Base-by-base conservation (phyloP, 2,329 filamentous ascomycete genomes). In the Nemania sp. region DNA sequence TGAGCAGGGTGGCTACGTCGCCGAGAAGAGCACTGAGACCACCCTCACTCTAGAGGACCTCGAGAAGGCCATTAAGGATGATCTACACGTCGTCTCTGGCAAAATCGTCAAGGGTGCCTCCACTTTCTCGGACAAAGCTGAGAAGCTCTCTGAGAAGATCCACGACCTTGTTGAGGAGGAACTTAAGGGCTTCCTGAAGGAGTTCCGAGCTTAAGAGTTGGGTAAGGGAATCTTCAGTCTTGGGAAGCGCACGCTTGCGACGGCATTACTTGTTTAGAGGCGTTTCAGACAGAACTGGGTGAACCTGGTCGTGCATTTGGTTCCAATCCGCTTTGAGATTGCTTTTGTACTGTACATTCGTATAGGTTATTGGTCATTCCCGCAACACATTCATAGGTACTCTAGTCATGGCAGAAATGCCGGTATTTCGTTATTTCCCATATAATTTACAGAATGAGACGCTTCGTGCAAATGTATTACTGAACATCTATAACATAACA, bases 1-100 rank as follows among this genome's bases (percentile, higher is more conserved):
- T 72, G 83, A 89, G 75, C 85, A 89, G 75, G 92, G 93, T 77
- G 85, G 88, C 77, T 95, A 94, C 86, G 86, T 87, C 75, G 85
- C 79, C 51, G 78, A 81, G 74, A 75, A 81, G 59, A 74, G 81
- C 63, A 80, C 83, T 53, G 80, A 81, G 51, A 73, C 79, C 41
- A 73, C 80, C 27, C 68, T 81, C 54, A 79, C 81, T 29, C 82
- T 92, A 70, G 82, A 90, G 73, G 85, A 90, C 70, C 82, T 91
- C 60, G 87, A 90, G 82, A 80, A 86, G 76, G 84, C 84, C 62
- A 86, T 89, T 56, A 82, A 88, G 83, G 80, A 88, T 51, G 87
- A 89, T 76, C 80, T 97, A 57, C 83, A 88, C 75, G 78, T 88
- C 54, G 80, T 88, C 75, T 87, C 87, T 32, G 86, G 84, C 76